Evolutionary conservation across 2,329 filamentous ascomycete species (phyloP), one percentile per base, ranked within the genome.

Genomic region (Pseudopyricularia cyperi): DNA sequence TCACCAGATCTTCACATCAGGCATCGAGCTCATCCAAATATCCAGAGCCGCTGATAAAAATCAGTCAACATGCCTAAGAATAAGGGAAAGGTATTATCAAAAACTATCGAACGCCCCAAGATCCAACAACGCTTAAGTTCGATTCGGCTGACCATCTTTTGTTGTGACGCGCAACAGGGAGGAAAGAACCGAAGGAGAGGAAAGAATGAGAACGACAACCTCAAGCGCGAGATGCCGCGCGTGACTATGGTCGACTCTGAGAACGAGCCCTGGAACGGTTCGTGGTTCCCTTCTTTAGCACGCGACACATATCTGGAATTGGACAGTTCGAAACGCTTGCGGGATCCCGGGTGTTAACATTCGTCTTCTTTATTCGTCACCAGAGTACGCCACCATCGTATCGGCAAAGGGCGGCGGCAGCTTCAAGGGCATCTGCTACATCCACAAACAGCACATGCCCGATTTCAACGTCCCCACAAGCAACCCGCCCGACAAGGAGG

Each of bases 131-230:
- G 15, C 42, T 33, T 19, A 9, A 9, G 19, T 15, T 26, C 19
- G 19, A 37, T 30, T 19, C 19, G 12, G 33, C 52, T 51, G 52
- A 52, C 51, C 46, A 44, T 34, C 34, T 28, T 46, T 48, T n/a
- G n/a, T 47, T 17, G 15, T 39, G 6, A 48, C 39, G 48, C 32
- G 6, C 34, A 55, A 79, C 63, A 93, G 89, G 91, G 91, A 71
- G 91, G 91, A 76, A 97, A 97, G 81, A 97, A 97, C 76, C 79
- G 91, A 73, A 86, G 91, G 82, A 83, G 93, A 75, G 91, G 91
- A 74, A 97, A 96, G 85, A 95, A 95, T 80, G 89, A 95, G 76
- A 94, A 93, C 74, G 93, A 97, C 77, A 95, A 96, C 68, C 90
- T 96, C 76, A 96, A 96, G 80, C 90, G 91, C 71, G 91, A 97